Evolutionary conservation across 352 stramenopile genomes (phyloP).

Genomic region (Blastocystis sp.): DNA sequence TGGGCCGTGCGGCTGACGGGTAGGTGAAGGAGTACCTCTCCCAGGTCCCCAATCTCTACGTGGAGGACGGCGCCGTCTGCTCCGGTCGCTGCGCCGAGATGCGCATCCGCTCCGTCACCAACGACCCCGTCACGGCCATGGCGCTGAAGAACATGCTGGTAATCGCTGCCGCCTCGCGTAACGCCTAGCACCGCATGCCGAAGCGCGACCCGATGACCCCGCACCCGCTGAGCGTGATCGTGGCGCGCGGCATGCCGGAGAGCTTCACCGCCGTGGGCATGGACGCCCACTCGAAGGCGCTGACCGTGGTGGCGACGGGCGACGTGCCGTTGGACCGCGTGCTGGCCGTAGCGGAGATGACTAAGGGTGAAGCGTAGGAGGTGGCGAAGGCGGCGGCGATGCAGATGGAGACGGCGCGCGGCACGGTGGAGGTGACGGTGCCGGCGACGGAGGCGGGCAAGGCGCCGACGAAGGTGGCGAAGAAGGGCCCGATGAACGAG

Average conservation of each 20-base stretch:
- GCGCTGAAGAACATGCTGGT: conserved; percentile 61
- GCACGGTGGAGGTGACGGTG: conserved; percentile 31
- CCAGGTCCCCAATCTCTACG: conserved; percentile 61
- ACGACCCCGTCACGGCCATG: conserved; percentile 48
- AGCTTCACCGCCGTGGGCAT: conserved; percentile 9
- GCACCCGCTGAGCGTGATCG: conserved; percentile 50
- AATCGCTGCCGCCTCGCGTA: background rate
- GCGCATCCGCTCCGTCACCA: conserved; percentile 42
- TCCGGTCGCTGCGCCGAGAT: conserved; percentile 41
- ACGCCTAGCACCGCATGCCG: conserved; percentile 36
- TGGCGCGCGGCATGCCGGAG: conserved; percentile 35
- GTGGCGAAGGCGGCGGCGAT: conserved; percentile 9
- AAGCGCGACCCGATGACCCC: conserved; percentile 51
- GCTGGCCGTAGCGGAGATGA: background rate
- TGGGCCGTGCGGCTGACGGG: background rate
- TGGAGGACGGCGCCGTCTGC: conserved; percentile 51
- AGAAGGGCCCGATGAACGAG: conserved; percentile 35
- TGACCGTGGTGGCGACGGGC: conserved; percentile 48
- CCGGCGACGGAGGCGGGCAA: conserved; percentile 33
- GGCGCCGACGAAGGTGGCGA: conserved; percentile 3
- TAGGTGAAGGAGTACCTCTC: conserved; percentile 67
- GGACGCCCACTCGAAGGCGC: conserved; percentile 22
- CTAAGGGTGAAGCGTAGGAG: background rate
- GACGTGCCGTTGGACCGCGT: conserved; percentile 14
- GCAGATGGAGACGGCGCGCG: conserved; percentile 52